Evolutionary conservation across 1,284 basidiomycete genomes (phyloP).

Genomic region (Grifola frondosa): DNA sequence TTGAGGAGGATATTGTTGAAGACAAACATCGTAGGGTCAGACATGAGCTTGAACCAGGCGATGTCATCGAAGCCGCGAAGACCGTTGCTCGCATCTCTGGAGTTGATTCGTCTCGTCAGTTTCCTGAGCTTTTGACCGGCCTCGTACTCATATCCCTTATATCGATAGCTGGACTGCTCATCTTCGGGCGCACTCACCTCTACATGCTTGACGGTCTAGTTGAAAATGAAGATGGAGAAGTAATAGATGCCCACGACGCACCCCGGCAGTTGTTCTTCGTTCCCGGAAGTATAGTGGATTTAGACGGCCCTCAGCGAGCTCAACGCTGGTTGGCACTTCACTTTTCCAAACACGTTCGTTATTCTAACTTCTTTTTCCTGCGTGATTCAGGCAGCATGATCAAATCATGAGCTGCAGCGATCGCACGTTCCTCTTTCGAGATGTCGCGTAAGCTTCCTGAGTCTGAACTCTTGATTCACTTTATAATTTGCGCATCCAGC

Average conservation of each 20-base stretch:
- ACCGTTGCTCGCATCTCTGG: constrained; percentile 86
- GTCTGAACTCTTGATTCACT: constrained; percentile 4
- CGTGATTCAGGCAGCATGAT: constrained; percentile 62
- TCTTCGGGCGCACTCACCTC: constrained; percentile 81
- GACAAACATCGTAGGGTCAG: constrained; percentile 78
- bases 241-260: constrained; percentile 87
- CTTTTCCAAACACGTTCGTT: constrained; percentile 2
- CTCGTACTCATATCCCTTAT: background rate
- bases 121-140: background rate
- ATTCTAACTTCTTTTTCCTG: background rate
- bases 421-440: constrained; percentile 85
- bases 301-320: constrained; percentile 74
- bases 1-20: constrained; percentile 72
- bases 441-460: constrained; percentile 72
- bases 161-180: constrained; percentile 75
- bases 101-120: constrained; percentile 83
- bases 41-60: constrained; percentile 86
- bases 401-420: constrained; percentile 80
- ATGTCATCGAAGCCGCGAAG: constrained; percentile 87
- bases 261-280: constrained; percentile 82
- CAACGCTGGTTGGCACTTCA: constrained; percentile 66
- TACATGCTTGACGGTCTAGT: constrained; percentile 95
- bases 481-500: constrained; percentile 36
- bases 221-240: constrained; percentile 83
- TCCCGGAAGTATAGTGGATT: constrained; percentile 79